Conservation (phyloP, 169 alveolate genomes). For the Babesia microti region DNA sequence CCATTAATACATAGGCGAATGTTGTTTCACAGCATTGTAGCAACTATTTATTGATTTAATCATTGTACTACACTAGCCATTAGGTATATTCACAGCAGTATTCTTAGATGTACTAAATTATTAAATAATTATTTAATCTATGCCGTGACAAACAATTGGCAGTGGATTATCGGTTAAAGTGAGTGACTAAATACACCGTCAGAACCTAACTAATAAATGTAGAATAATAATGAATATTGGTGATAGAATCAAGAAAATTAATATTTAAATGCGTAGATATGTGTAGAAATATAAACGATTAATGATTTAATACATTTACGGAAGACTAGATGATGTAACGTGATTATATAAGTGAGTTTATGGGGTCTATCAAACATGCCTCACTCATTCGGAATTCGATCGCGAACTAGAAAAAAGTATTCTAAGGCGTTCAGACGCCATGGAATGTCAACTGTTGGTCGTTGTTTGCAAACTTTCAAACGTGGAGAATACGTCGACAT, state of each 20-base stretch:
- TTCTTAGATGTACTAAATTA: too few relatives aligned
- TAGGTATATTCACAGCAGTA: too few relatives aligned
- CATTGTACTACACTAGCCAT: too few relatives aligned
- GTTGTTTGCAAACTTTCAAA: slow-evolving; percentile 80
- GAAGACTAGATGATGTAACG: neutral
- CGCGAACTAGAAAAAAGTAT: slow-evolving; percentile 95
- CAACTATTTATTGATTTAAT: too few relatives aligned
- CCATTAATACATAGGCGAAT: slow-evolving; percentile 17
- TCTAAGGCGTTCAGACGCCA: slow-evolving; percentile 89
- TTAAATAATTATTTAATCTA: too few relatives aligned
- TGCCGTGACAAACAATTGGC: too few relatives aligned
- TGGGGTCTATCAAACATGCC: slow-evolving; percentile 29
- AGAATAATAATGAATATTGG: too few relatives aligned
- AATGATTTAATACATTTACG: neutral
- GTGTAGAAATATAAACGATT: neutral
- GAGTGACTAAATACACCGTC: too few relatives aligned
- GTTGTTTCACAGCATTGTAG: too few relatives aligned
- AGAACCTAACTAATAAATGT: too few relatives aligned
- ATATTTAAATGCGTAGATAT: neutral
- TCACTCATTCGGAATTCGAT: slow-evolving; percentile 90
- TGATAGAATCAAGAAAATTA: too few relatives aligned
- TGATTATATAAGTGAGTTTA: slow-evolving; percentile 1
- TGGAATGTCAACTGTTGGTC: slow-evolving; percentile 88
- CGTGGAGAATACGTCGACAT: slow-evolving; percentile 96
- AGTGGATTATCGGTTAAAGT: too few relatives aligned